phyloP scores from a whole-genome alignment of 805 yeast species.

The Ogataea henricii region DNA sequence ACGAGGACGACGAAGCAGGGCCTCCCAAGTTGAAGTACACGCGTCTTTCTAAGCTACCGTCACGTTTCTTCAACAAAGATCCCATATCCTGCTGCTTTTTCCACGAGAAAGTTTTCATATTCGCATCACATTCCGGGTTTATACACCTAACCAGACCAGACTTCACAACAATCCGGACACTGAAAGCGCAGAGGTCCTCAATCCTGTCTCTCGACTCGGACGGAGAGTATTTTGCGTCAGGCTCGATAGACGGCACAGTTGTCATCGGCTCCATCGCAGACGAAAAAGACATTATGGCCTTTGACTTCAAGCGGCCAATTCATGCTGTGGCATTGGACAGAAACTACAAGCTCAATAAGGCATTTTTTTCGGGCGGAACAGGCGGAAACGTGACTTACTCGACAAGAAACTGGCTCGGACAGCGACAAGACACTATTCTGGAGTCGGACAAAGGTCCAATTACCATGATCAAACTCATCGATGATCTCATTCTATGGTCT shows the following conservation, averaged over 20 bases:
- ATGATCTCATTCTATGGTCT: slow-evolving; percentile 77
- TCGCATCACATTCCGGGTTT: slow-evolving; percentile 90
- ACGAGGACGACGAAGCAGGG: slow-evolving; percentile 50
- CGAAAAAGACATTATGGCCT: slow-evolving; percentile 65
- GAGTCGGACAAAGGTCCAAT: slow-evolving; percentile 70
- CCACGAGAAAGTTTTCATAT: slow-evolving; percentile 61
- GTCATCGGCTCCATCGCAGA: slow-evolving; percentile 72
- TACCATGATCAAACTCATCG: slow-evolving; percentile 62
- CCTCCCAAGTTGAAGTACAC: slow-evolving; percentile 79
- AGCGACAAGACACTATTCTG: slow-evolving; percentile 66
- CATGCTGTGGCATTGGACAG: slow-evolving; percentile 83
- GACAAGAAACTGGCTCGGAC: slow-evolving; percentile 84
- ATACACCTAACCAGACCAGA: slow-evolving; percentile 67
- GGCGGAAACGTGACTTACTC: slow-evolving; percentile 79
- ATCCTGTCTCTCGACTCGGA: slow-evolving; percentile 72
- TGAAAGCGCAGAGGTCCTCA: slow-evolving; percentile 85
- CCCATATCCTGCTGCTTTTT: slow-evolving; percentile 73
- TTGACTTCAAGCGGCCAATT: slow-evolving; percentile 84
- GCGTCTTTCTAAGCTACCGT: slow-evolving; percentile 66
- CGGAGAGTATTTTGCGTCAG: slow-evolving; percentile 77
- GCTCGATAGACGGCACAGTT: slow-evolving; percentile 92
- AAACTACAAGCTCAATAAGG: slow-evolving; percentile 58
- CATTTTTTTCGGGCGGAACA: slow-evolving; percentile 87
- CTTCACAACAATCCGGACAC: slow-evolving; percentile 63
- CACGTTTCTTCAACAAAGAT: slow-evolving; percentile 70